Percentiles rank a stretch among this genome's conserved stretches.
These are phyloP conservation scores for Fusarium cyanostomum DNA, from an alignment of 2,329 filamentous ascomycete genomes.

Conservation along the genomic window DNA sequence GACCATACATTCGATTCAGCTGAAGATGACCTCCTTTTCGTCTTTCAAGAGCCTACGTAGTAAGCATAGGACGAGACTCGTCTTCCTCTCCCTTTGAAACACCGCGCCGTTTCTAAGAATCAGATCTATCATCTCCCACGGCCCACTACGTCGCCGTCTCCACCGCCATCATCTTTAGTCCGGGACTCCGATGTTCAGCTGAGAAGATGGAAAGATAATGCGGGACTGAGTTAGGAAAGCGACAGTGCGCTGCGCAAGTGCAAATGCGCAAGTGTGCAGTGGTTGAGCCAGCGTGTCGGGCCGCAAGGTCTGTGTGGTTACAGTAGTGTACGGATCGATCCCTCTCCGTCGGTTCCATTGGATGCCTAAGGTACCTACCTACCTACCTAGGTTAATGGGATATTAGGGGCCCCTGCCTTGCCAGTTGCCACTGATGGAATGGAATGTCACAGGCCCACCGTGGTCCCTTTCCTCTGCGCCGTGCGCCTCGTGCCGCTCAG, in stretches of 20 bases:
- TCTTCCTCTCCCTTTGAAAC: conserved; percentile 6
- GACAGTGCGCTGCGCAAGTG: not conserved
- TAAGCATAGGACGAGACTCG: conserved; percentile 13
- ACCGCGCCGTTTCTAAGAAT: conserved; percentile 14
- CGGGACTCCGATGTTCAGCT: conserved; percentile 1
- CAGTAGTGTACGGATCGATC: conserved; percentile 28
- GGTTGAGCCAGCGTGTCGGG: conserved; percentile 10
- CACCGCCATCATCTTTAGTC: not conserved
- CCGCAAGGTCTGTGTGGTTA: conserved; percentile 28
- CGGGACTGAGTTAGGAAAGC: not conserved
- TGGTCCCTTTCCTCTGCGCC: conserved; percentile 10
- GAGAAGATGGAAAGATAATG: conserved; percentile 16
- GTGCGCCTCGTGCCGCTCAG: conserved; percentile 17
- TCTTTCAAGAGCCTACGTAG: not conserved
- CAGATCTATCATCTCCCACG: conserved; percentile 30
- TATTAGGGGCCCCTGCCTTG: no score
- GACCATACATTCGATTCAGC: not conserved
- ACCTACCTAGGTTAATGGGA: no score
- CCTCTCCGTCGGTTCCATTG: conserved; percentile 4
- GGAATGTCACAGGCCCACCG: not conserved
- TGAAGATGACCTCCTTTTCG: not conserved
- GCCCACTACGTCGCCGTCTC: not conserved
- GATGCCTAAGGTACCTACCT: not conserved
- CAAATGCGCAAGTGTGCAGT: conserved; percentile 14
- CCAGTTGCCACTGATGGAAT: conserved; percentile 1